Base-by-base conservation (phyloP, 106 monocot genomes). In the Dendrobium huoshanense region DNA sequence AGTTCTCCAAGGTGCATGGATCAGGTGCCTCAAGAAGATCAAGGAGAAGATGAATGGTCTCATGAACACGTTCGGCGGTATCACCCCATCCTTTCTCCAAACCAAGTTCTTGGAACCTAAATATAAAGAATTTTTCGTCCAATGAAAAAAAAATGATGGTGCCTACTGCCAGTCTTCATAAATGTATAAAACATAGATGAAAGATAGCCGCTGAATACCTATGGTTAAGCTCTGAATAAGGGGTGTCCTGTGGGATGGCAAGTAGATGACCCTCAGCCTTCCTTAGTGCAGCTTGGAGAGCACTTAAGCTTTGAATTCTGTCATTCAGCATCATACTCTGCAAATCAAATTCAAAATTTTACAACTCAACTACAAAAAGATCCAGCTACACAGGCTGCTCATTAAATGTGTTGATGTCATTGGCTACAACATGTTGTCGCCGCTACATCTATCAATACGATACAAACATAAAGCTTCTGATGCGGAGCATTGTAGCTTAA, bases 71-170 rank as follows among this genome's bases (percentile, higher is more conserved):
- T 79, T 84, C 64, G 13, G 90, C 89, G 1, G 88, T 88, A 59
- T 99, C 95, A 81, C 99, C 99, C 99, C 99, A 99, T 42, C 99
- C 99, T 79, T 87, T 95, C 83, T 99, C 99, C 75, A 99, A 70
- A 33, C 99, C 99, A 74, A 99, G 91, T 74, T 95, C 99, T 91
- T 99, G 99, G 75, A 99, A 99, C 73, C 99, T 99, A 75, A 44
- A 79, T 2, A 64, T 76, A 4, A 16, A 29, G 56, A 22, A 3
- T 27, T 67, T 20, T 55, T 5, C n/a, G 70, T 70, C 5, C 17
- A 43, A 9, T 70, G 51, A 0, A 45, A 9, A 7, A 80, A 43
- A 0, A 79, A 65, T 31, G 64, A 22, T n/a, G 64, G 56, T 41
- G 9, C 7, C 37, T 20, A 13, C 22, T 20, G 19, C 18, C 9